phyloP scores from a whole-genome alignment of 1,284 basidiomycete genomes.

The Paramarasmius palmivorus region DNA sequence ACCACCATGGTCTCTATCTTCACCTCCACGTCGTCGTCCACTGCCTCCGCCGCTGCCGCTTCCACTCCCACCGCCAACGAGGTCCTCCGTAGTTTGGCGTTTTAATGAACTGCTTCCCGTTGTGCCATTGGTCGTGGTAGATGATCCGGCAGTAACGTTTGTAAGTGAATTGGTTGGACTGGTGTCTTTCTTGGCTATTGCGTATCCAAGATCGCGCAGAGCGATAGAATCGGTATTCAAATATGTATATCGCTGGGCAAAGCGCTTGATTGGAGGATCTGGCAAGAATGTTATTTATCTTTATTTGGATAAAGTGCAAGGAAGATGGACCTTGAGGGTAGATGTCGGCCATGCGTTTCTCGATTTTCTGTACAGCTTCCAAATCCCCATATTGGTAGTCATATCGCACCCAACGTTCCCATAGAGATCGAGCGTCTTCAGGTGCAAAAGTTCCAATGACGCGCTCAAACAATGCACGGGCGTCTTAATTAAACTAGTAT shows the following conservation, averaged over 20 bases:
- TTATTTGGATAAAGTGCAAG: slow-evolving; percentile 2
- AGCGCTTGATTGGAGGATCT: slow-evolving; percentile 91
- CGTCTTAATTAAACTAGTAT: slow-evolving; percentile 57
- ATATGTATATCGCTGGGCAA: slow-evolving; percentile 90
- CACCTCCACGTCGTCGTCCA: slow-evolving; percentile 15
- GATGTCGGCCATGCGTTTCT: slow-evolving; percentile 83
- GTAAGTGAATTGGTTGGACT: slow-evolving; percentile 10
- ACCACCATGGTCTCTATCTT: slow-evolving; percentile 15
- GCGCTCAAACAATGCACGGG: slow-evolving; percentile 92
- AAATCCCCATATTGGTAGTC: slow-evolving; percentile 95
- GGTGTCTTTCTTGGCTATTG: slow-evolving; percentile 43
- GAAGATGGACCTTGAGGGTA: slow-evolving; percentile 74
- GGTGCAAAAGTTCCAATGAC: slow-evolving; percentile 80
- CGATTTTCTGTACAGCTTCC: slow-evolving; percentile 87
- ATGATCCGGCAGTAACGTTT: not conserved
- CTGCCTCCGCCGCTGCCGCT: slow-evolving; percentile 21
- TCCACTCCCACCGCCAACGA: slow-evolving; percentile 15
- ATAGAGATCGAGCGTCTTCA: slow-evolving; percentile 82
- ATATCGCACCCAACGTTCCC: slow-evolving; percentile 95
- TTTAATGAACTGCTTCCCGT: slow-evolving; percentile 5
- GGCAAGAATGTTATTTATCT: slow-evolving; percentile 6
- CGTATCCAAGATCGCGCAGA: slow-evolving; percentile 83
- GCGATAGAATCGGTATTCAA: slow-evolving; percentile 88
- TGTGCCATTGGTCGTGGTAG: not conserved
- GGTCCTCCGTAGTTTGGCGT: slow-evolving; percentile 7